A percentile compares a stretch with the other conserved stretches of the same genome.
These are phyloP conservation scores for Fusarium burgessii DNA, from an alignment of 2,329 filamentous ascomycete genomes.

Conservation along the genomic window DNA sequence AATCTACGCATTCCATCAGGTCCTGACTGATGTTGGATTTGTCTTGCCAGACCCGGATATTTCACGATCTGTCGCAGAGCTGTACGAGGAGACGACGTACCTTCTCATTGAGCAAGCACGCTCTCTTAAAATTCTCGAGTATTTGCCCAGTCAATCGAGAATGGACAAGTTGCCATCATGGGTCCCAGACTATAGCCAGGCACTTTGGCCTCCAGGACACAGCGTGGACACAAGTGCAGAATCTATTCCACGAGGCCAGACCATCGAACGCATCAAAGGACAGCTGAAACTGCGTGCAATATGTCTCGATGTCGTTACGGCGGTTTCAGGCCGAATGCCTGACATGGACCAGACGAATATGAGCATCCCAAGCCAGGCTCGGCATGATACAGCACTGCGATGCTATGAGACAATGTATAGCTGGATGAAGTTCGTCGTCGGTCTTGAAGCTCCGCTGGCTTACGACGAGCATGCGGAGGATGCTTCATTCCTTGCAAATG, in stretches of 20 bases:
- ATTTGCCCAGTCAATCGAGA: not conserved
- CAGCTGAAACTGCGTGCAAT: not conserved
- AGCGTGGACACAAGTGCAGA: accelerated
- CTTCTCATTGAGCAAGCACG: not conserved
- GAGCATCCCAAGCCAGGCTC: not conserved
- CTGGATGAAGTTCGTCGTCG: not conserved
- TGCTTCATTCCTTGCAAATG: not conserved
- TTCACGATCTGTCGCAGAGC: not conserved
- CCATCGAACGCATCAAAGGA: not conserved
- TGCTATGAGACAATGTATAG: not conserved
- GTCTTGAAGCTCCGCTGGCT: not conserved
- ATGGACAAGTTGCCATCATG: not conserved
- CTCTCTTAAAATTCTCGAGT: not conserved
- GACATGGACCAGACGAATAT: not conserved
- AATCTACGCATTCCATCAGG: not conserved
- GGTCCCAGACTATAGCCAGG: not conserved
- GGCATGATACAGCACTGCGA: not conserved
- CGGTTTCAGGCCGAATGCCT: not conserved
- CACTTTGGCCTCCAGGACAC: not conserved
- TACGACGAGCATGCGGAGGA: not conserved
- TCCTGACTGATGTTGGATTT: not conserved
- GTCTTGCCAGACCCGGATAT: not conserved
- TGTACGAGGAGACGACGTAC: not conserved
- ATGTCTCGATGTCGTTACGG: not conserved
- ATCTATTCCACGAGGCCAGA: not conserved